Conservation (phyloP, 257 asterid species). For the Nicotiana obtusifolia region DNA sequence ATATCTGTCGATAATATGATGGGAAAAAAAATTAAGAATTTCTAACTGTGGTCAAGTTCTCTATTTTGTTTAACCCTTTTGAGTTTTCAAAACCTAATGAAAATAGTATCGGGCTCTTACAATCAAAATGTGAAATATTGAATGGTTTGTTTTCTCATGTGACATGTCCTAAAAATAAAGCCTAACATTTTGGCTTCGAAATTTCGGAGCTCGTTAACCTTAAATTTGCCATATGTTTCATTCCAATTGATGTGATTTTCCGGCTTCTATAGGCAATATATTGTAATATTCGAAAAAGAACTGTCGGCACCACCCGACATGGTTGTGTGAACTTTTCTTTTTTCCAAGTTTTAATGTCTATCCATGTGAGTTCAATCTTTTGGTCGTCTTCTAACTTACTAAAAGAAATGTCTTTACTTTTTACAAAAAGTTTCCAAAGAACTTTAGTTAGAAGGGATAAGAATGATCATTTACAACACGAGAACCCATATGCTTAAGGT, state of each 20-base stretch:
- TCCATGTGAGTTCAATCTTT: background rate
- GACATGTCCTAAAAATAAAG: background rate
- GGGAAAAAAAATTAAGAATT: too few species aligned
- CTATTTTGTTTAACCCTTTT: too few species aligned
- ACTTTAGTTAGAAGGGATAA: background rate
- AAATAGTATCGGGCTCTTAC: too few species aligned
- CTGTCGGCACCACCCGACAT: background rate
- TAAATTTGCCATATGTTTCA: background rate
- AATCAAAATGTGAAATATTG: too few species aligned
- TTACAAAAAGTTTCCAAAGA: background rate
- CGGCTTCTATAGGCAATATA: background rate
- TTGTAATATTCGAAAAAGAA: background rate
- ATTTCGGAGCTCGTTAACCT: background rate
- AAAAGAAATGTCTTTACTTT: background rate
- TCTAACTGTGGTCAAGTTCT: too few species aligned
- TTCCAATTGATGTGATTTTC: background rate
- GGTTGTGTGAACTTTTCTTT: background rate
- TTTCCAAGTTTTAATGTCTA: background rate
- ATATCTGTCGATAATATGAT: too few species aligned
- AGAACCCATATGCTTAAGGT: too few species aligned
- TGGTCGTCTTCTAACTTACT: background rate
- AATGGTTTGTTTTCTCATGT: background rate
- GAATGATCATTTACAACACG: background rate
- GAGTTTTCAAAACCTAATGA: too few species aligned
- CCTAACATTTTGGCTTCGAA: background rate